These are phyloP conservation scores for Mortierella sp. DNA, from an alignment of 371 early-diverging fungal genomes.

Conservation along the genomic window DNA sequence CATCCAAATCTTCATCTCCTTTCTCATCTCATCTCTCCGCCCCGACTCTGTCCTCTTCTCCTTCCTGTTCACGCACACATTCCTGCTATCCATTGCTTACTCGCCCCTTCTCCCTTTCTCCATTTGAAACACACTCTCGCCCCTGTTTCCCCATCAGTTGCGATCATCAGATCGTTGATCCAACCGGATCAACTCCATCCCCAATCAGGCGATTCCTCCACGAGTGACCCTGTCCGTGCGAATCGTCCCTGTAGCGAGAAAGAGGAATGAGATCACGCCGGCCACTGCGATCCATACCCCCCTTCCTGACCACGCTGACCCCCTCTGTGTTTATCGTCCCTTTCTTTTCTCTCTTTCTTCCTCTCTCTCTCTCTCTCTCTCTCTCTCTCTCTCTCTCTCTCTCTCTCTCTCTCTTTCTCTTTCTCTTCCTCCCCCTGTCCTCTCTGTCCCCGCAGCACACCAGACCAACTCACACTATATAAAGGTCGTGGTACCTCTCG, in stretches of 20 bases:
- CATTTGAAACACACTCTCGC: background rate
- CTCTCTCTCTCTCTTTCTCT: conserved; percentile 4
- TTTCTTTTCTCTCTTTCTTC: background rate
- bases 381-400: background rate
- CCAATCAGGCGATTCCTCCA: background rate
- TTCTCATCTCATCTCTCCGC: background rate
- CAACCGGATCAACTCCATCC: background rate
- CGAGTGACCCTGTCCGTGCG: background rate
- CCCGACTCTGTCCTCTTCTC: background rate
- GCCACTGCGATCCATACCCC: no score
- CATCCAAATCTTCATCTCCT: background rate
- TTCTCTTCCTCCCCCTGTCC: background rate
- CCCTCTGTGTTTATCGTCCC: background rate
- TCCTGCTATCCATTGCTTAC: background rate
- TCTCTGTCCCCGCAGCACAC: background rate
- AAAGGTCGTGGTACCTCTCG: no score
- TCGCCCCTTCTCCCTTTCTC: background rate
- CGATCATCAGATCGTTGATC: no score
- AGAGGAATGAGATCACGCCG: no score
- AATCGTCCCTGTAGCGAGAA: background rate
- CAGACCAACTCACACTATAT: no score
- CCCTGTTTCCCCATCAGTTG: background rate
- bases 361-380: conserved; percentile 5
- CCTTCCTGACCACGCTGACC: background rate
- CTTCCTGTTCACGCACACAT: background rate